A percentile compares a stretch with the other conserved stretches of the same genome.
These are phyloP conservation scores for Oryza rufipogon DNA, from an alignment of 176 grass and related monocot genomes.

Conservation along the genomic window DNA sequence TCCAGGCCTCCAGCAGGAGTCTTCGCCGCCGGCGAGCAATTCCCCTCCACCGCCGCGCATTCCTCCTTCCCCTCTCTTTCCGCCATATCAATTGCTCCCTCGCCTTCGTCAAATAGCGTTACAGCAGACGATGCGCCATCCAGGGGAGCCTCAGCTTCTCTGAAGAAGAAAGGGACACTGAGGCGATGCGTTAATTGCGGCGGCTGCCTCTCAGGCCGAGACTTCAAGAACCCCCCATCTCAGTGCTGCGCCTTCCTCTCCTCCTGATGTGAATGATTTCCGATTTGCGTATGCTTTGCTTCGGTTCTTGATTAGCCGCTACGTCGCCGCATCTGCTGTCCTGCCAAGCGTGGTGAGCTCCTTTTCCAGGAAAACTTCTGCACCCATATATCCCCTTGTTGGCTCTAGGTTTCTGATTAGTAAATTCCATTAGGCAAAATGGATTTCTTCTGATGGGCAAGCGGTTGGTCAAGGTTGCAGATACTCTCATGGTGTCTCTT, in stretches of 20 bases:
- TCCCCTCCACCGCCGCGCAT: background rate
- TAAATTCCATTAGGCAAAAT: background rate
- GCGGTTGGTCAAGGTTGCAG: background rate
- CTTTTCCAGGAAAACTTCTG: too few relatives aligned
- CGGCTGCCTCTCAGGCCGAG: too few relatives aligned
- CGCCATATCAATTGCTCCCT: too few relatives aligned
- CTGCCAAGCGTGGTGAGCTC: background rate
- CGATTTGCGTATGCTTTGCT: background rate
- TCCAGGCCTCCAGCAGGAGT: too few relatives aligned
- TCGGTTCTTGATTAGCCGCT: too few relatives aligned
- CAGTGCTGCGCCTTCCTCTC: too few relatives aligned
- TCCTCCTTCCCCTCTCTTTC: too few relatives aligned
- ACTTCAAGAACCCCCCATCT: background rate
- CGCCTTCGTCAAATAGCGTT: too few relatives aligned
- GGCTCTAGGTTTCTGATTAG: background rate
- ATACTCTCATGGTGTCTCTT: background rate
- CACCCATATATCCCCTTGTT: background rate
- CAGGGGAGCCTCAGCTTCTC: background rate
- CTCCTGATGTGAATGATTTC: background rate
- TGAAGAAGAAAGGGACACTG: background rate
- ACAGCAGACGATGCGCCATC: background rate
- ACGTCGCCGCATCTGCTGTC: too few relatives aligned
- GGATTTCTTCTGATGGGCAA: background rate
- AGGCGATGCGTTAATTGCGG: too few relatives aligned
- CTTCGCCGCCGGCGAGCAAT: constrained; percentile 18